phyloP scores from a whole-genome alignment of 495 filamentous ascomycete genomes.

The Astrothelium macrocarpum region DNA sequence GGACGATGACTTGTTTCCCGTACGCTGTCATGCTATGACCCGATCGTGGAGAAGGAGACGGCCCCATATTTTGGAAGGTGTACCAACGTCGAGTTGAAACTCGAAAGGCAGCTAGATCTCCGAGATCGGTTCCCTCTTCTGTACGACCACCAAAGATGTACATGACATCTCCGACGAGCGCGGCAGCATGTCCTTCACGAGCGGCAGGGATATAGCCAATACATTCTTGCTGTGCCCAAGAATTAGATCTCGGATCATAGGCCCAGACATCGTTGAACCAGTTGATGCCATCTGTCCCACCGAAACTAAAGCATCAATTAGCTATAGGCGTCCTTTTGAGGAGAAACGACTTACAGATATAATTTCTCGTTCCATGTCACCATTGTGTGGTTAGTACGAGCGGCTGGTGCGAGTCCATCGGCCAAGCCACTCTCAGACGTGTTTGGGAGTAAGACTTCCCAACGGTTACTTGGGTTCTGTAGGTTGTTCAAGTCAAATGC shows the following conservation, averaged over 20 bases:
- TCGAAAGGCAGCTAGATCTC: conserved; percentile 90
- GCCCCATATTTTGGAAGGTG: conserved; percentile 99
- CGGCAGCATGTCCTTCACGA: conserved; percentile 88
- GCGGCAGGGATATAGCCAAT: conserved; percentile 93
- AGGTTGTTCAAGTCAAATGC: conserved; percentile 94
- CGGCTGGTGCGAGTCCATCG: conserved; percentile 63
- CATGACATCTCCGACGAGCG: conserved; percentile 94
- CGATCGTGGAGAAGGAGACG: conserved; percentile 82
- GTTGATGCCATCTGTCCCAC: conserved; percentile 82
- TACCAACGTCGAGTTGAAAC: conserved; percentile 92
- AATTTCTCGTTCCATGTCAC: conserved; percentile 89
- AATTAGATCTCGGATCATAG: conserved; percentile 73
- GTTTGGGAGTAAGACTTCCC: conserved; percentile 80
- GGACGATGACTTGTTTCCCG: conserved; percentile 80
- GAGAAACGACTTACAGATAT: conserved; percentile 59
- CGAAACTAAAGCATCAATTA: conserved; percentile 53
- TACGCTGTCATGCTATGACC: conserved; percentile 97
- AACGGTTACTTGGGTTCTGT: conserved; percentile 76
- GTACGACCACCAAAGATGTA: conserved; percentile 98
- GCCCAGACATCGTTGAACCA: conserved; percentile 99
- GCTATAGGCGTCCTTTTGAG: not conserved
- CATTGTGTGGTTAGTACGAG: conserved; percentile 89
- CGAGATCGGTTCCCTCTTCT: conserved; percentile 81
- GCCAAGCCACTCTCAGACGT: conserved; percentile 58
- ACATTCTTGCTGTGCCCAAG: conserved; percentile 83